Evolutionary conservation across 2,329 filamentous ascomycete genomes (phyloP), one percentile per base, ranked within the genome.

Genomic region (Fusarium hainanense): DNA sequence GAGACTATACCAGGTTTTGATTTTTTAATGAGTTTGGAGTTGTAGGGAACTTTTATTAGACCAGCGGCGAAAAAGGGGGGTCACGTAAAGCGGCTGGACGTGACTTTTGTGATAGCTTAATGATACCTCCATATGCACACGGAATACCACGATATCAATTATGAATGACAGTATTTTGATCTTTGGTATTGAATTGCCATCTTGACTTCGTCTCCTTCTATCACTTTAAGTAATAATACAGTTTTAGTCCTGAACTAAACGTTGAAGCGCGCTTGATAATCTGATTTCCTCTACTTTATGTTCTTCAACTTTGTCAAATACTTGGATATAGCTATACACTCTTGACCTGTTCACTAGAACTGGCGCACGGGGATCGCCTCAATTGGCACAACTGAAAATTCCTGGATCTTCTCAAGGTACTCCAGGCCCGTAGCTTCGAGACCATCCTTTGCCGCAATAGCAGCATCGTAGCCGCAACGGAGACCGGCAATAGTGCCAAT

Each of bases 401-500:
- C 48, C 47, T 61, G 65, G 3, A 73, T 52, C 9, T 66, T 58
- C 10, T 76, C 64, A 7, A 78, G 28, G 28, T 69, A 70, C 63
- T 79, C 78, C 30, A 79, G 49, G 8, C 78, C 78, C 12, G 78
- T 79, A 27, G 63, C 63, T 18, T 71, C 70, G 49, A 74, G 76
- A 8, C 68, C 54, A 21, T 48, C 51, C 20, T 67, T 66, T 9
- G 72, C 72, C 48, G 68, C 68, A 13, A 40, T 62, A 13, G 77
- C 78, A 25, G 73, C 60, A 34, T 79, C 78, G 49, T 79, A 78
- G 10, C 75, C 78, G 40, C 85, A 82, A 59, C 87, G 84, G 69
- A 89, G 79, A 58, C 83, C 80, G 13, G 82, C 82, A 70, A 86
- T 78, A 46, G 86, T 83, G 46, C 87, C 87, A 37, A 87, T 82